Conservation (phyloP, 2,329 filamentous ascomycete species). For the Tolypocladium tropicale region DNA sequence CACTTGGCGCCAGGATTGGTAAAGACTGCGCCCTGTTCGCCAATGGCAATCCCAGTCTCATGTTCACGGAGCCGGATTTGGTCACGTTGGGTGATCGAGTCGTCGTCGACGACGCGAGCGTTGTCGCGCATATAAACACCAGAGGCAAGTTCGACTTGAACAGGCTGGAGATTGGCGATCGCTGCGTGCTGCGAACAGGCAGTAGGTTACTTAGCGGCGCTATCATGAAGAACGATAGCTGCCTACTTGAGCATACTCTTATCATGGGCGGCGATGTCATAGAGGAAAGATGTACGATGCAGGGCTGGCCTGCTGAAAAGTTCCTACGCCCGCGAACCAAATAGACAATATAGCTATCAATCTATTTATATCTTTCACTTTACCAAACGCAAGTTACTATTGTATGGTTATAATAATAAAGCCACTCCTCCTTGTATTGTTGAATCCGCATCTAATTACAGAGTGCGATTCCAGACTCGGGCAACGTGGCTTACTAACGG, state of each 20-base stretch:
- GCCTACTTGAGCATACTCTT: slow-evolving; percentile 46
- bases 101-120: slow-evolving; percentile 42
- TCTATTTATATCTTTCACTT: too few species aligned
- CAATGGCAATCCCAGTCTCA: slow-evolving; percentile 38
- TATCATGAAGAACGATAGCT: slow-evolving; percentile 40
- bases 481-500: too few species aligned
- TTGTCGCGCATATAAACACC: slow-evolving; percentile 47
- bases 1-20: slow-evolving; percentile 42
- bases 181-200: slow-evolving; percentile 41
- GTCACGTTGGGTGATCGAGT: slow-evolving; percentile 42
- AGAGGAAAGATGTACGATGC: slow-evolving; percentile 36
- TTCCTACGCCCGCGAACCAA: background rate
- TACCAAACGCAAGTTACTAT: too few species aligned
- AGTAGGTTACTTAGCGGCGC: slow-evolving; percentile 42
- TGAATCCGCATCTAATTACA: too few species aligned
- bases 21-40: slow-evolving; percentile 45
- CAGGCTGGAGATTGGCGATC: slow-evolving; percentile 35
- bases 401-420: too few species aligned
- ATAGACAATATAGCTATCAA: too few species aligned
- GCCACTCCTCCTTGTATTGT: too few species aligned
- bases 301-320: slow-evolving; percentile 39
- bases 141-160: slow-evolving; percentile 47
- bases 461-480: too few species aligned
- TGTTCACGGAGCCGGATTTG: slow-evolving; percentile 49
- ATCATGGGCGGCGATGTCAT: slow-evolving; percentile 47